Evolutionary conservation across 495 filamentous ascomycete species (phyloP).

Genomic region (Mycothermus thermophilus): DNA sequence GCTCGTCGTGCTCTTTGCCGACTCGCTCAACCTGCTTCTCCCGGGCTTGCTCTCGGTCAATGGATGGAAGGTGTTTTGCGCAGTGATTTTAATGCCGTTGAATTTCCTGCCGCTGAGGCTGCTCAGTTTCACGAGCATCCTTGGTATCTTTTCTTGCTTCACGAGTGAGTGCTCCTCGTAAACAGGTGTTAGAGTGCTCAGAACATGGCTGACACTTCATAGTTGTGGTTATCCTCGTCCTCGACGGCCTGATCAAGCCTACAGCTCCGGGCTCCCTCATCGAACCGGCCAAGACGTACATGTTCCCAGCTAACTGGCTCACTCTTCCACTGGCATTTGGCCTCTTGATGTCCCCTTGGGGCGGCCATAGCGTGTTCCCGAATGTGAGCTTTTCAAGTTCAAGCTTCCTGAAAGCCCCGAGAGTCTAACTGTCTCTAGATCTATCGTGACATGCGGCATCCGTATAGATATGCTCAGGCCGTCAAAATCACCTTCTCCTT

Average conservation of each 20-base stretch:
- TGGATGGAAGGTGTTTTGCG: conserved; percentile 80
- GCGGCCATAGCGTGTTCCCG: conserved; percentile 88
- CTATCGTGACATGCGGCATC: conserved; percentile 95
- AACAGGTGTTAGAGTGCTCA: too few species aligned
- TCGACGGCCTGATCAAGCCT: conserved; percentile 76
- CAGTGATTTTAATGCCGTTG: conserved; percentile 65
- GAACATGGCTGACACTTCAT: conserved; percentile 1
- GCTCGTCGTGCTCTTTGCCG: conserved; percentile 83
- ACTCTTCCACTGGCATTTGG: conserved; percentile 87
- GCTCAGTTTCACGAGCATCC: conserved; percentile 76
- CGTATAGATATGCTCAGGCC: conserved; percentile 64
- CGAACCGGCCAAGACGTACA: conserved; percentile 63
- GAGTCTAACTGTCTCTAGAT: conserved; percentile 40
- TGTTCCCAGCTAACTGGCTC: conserved; percentile 75
- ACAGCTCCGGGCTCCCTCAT: conserved; percentile 68
- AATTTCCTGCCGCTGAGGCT: conserved; percentile 75
- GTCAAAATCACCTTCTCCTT: conserved; percentile 78
- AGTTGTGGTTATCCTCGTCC: conserved; percentile 69
- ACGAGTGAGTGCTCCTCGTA: conserved; percentile 59
- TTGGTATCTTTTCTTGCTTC: conserved; percentile 79
- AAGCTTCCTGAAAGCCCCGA: too few species aligned
- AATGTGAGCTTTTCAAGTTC: conserved; percentile 41
- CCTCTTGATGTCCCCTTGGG: conserved; percentile 95
- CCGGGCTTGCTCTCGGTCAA: conserved; percentile 51
- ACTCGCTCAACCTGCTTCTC: conserved; percentile 69